Evolutionary conservation across 192 early-diverging fungal genomes (phyloP), one percentile per base, ranked within the genome.

Genomic region (Entomortierella lignicola): DNA sequence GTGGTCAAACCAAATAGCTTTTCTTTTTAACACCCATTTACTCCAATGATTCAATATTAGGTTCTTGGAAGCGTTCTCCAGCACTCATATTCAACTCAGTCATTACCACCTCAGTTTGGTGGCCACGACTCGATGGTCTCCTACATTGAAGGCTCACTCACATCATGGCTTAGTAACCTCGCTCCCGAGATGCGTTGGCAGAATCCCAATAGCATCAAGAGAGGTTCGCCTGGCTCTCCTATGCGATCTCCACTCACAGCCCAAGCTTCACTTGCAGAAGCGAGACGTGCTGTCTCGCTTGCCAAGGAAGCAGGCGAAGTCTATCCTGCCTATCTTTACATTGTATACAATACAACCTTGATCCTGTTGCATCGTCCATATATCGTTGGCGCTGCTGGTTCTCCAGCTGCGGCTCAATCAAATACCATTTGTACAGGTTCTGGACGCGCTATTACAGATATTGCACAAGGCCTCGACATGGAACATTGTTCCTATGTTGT

Each of bases 361-460:
- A 87, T 87, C 17, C 31, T 83, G 30, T 66, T 85, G 23, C 86
- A 87, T 44, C 75, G 84, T 56, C 86, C 86, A 11, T 87, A 87
- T 42, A 85, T 87, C 55, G 71, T 75, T 15, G 84, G 82, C 26
- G 79, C 72, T 58, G 63, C 82, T 25, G 81, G 73, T 17, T 72
- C 80, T 32, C 74, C 60, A 11, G 74, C 82, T 25, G 71, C 70
- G 17, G 64, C 77, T 30, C 61, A 79, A 23, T 83, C 82, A 11
- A 71, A 74, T 34, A 62, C 70, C 21, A 83, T 83, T 31, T 83
- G 82, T 66, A 72, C 61, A 34, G 66, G 77, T 55, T 71, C 82
- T 20, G 82, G 74, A 27, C 71, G 66, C 26, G 77, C 70, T 20
- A 83, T 83, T 37, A 80, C 82, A 2, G 71, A 73, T 54, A 66